Conservation (phyloP, 208 protist genomes). For the Wallacemonas sp. region DNA sequence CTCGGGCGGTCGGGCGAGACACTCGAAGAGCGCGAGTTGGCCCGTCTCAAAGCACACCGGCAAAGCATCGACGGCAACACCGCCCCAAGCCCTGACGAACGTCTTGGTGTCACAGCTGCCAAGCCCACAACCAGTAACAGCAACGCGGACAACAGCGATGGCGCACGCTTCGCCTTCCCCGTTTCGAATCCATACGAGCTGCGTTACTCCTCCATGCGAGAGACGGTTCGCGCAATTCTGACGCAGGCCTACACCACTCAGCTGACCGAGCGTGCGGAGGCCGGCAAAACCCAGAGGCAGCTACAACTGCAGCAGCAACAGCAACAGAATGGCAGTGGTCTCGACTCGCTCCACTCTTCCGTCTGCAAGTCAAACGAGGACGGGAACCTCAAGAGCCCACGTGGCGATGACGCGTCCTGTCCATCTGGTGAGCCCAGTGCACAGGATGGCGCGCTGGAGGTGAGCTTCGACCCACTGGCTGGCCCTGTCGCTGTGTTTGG, state of each 20-base stretch:
- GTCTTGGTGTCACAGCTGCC: too few relatives aligned
- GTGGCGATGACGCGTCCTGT: not conserved
- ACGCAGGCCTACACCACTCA: slow-evolving; percentile 11
- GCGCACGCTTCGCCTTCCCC: slow-evolving; percentile 26
- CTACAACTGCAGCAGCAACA: not conserved
- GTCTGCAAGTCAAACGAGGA: not conserved
- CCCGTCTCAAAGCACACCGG: not conserved
- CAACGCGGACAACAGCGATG: not conserved
- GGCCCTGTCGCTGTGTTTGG: not conserved
- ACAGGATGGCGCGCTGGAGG: slow-evolving; percentile 6
- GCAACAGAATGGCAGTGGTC: not conserved
- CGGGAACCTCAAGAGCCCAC: not conserved
- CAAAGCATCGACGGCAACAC: too few relatives aligned
- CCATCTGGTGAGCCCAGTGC: not conserved
- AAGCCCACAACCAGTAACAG: too few relatives aligned
- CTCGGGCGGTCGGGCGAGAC: not conserved
- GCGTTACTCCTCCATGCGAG: slow-evolving; percentile 33
- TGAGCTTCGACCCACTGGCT: not conserved
- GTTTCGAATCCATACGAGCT: slow-evolving; percentile 60
- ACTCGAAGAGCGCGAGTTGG: not conserved
- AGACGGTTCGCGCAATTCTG: slow-evolving; percentile 24
- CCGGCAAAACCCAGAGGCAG: slow-evolving; percentile 6
- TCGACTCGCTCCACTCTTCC: not conserved
- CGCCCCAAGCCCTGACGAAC: too few relatives aligned
- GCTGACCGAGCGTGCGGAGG: not conserved